Percentiles rank a stretch among this genome's conserved stretches.
phyloP scores from a whole-genome alignment of 768 basidiomycete species.

The Lactarius sp. region DNA sequence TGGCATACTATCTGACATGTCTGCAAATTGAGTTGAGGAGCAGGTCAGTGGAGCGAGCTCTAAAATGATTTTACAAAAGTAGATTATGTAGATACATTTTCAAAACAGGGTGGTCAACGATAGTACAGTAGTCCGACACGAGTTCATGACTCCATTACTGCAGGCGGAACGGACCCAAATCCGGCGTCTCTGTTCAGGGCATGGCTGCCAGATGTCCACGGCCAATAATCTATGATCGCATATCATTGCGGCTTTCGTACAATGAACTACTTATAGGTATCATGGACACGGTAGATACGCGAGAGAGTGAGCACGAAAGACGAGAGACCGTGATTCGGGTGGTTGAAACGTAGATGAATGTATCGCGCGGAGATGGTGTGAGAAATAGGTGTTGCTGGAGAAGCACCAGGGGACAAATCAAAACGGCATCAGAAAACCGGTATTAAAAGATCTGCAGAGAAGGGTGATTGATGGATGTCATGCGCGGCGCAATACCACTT shows the following conservation, averaged over 20 bases:
- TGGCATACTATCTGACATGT: too few relatives aligned
- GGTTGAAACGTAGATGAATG: neutral
- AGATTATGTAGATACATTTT: too few relatives aligned
- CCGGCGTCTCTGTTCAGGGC: too few relatives aligned
- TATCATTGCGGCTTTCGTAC: constrained; percentile 8
- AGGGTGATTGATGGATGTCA: too few relatives aligned
- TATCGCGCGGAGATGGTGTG: constrained; percentile 11
- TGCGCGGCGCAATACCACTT: too few relatives aligned
- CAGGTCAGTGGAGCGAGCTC: too few relatives aligned
- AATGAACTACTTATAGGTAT: constrained; percentile 10
- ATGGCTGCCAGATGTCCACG: neutral
- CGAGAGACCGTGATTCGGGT: neutral
- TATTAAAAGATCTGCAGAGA: neutral
- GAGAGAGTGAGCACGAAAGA: neutral
- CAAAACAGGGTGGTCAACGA: too few relatives aligned
- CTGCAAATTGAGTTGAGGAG: too few relatives aligned
- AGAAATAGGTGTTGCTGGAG: constrained; percentile 15
- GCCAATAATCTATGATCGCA: neutral
- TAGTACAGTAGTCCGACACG: too few relatives aligned
- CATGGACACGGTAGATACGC: constrained; percentile 2
- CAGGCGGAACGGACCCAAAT: too few relatives aligned
- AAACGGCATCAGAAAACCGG: constrained; percentile 10
- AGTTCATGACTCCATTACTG: too few relatives aligned
- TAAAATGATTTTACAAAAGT: too few relatives aligned
- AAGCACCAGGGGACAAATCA: constrained; percentile 8